Base-by-base conservation (phyloP, 2,329 filamentous ascomycete species). In the Cercospora zeae-maydis region DNA sequence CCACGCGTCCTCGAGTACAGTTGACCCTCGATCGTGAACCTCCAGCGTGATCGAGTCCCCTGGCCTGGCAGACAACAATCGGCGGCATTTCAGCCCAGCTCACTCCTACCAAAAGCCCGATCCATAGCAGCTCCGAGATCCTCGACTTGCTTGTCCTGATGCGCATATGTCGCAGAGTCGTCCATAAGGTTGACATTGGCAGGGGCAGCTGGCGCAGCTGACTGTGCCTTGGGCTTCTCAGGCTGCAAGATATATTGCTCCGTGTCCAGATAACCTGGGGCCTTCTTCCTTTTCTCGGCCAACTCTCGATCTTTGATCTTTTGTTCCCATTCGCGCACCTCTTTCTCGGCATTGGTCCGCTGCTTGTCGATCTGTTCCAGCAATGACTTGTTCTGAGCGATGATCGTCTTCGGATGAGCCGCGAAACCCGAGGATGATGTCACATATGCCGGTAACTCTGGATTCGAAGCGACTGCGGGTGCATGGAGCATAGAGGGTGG, bases 381-480 rank as follows among this genome's bases (percentile, higher is more conserved):
- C 45, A 99, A 83, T 7, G 89, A 88, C 65, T 85, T 84, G 78
- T 93, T 97, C 24, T 91, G 92, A 13, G 87, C 84, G 19, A 93
- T 83, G 72, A 99, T 96, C 69, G 93, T 88, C 70, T 92, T 87
- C 0, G 95, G 92, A 70, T 96, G 91, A 4, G 93, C 92, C 51
- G 92, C 87, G 74, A 93, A 90, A 52, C 78, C 91, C 0, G 91
- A 88, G 10, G 83, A 80, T 2, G 92, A 93, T 58, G 90, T 81
- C 21, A 98, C 87, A 77, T 96, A 97, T 67, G 83, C 84, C 31
- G 82, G 83, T 69, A 85, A 55, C 66, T 72, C 77, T 67, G 65
- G 70, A 65, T 64, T 74, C 64, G 65, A 75, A 62, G 69, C 72
- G 62, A 73, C 77, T 68, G 72, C 77, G 19, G 67, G 66, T 73